Evolutionary conservation across 371 early-diverging fungal genomes (phyloP), one percentile per base, ranked within the genome.

Genomic region (Aphelidium insulamus): DNA sequence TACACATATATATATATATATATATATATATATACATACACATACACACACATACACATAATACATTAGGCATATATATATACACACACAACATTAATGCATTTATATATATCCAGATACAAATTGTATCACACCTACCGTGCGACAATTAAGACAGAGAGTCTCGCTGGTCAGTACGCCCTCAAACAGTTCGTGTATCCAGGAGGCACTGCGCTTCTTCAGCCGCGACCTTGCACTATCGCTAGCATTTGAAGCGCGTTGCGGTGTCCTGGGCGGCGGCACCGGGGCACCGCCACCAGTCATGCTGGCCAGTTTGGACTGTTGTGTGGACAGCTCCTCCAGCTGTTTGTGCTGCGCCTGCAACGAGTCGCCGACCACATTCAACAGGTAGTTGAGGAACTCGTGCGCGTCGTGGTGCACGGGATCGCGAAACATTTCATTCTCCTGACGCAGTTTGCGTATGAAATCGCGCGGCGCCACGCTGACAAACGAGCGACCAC

Each of bases 331-430:
- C 18, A 23, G 15, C 26, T 11, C 21, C 39, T 4, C 16, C 6
- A 28, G 14, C 2, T 36, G 26, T 35, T 30, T n/a, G 25, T 38
- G 24, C 39, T 30, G 15, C 23, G 19, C 17, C 16, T 37, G 22
- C 43, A 38, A 19, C 44, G 12, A 26, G 38, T 94, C 95, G 2
- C 77, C 77, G 33, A 94, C 76, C 9, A 74, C 72, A 49, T 92
- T 91, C 9, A 94, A 57, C 8, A 79, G 43, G 51, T 75, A 92
- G 55, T 90, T 92, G 30, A 94, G 54, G 50, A 91, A 84, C 54
- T 94, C 95, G 53, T 94, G 95, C 0, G 91, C 92, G 53, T 94
- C 95, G 48, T 94, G 95, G 48, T 94, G 92, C 69, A 74, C 73
- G 20, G 79, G 81, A 36, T 78, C 73, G 25, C 84, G 64, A 52